Base-by-base conservation (phyloP, 1,284 basidiomycete species). In the Trametes hirsuta region DNA sequence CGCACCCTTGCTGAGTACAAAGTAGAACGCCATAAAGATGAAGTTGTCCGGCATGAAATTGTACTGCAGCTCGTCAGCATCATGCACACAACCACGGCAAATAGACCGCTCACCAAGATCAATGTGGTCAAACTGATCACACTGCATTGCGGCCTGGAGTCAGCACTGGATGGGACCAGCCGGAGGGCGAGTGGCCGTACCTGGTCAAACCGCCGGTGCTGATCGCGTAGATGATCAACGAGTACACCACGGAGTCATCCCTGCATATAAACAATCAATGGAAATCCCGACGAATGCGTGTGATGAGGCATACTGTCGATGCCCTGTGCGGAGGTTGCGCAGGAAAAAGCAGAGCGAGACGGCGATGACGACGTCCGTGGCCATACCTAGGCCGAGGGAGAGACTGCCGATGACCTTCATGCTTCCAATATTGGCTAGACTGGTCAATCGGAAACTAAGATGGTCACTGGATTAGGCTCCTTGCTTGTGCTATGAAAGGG, bases 131-230 rank as follows among this genome's bases (percentile, higher is more conserved):
- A 66, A 70, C 87, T 89, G 70, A 83, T 75, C 18, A 83, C 79
- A 61, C 87, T 88, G 68, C 25, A 58, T 58, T 48, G 30, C 34
- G 11, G 21, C 30, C 21, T 21, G 1, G 6, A 9, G 34, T 64
- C 15, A 65, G 50, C 44, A 56, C 49, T 35, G 51, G 50, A 36
- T 34, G 18, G 3, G 8, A n/a, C n/a, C 11, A 12, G 30, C 4
- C 9, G 44, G 36, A 12, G n/a, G 11, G n/a, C 34, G 30, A 30
- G 30, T 4, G 1, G 51, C 53, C 69, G 52, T 71, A 86, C 86
- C 83, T 83, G 9, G 87, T 88, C 46, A 90, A 50, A 9, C 79
- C 73, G n/a, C 87, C 85, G 0, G 84, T 86, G 64, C 85, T 86
- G 55, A 87, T 79, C 10, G 84, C 81, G 57, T 84, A 83, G 25